Base-by-base conservation (phyloP, 208 protist genomes). In the Leishmania mexicana region DNA sequence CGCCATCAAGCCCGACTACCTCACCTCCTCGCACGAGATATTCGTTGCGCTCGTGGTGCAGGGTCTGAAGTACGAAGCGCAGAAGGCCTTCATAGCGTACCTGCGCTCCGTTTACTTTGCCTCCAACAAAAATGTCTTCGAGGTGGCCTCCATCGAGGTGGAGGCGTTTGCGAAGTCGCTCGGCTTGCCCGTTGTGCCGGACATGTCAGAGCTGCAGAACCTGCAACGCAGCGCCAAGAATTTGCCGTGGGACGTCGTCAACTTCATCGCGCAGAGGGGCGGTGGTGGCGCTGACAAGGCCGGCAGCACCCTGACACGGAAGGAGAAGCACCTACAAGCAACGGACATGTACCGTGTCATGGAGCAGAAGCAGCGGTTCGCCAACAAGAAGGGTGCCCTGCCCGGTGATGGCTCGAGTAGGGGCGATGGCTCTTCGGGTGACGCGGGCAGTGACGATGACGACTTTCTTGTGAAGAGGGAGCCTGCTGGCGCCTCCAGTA, bases 1-100 rank as follows among this genome's bases (percentile, higher is more conserved):
- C 54, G 90, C 95, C 6, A 84, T 98, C 70, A 94, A 98, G 84
- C 93, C 93, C 0, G 83, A 85, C 67, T 83, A 97, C 72, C 83
- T 94, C 40, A 84, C 94, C 17, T 90, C 88, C 35, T 93, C 94
- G 21, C 94, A 96, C 31, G 89, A 97, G 76, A 93, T 99, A 68
- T 94, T 99, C 74, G 92, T 94, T 2, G 90, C 95, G 21, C 87
- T 99, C 17, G 90, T 99, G 13, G 90, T 99, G 58, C 93, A 99
- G 42, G 97, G 98, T 0, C 88, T 99, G 31, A 99, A 99, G 92
- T 97, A 99, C 86, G 95, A 99, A 60, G 99, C 99, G 17, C 98
- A 99, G 87, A 99, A 99, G 91, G 97, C 96, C 11, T 98, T 99
- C 84, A 96, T 99, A 49, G 97, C 98, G 13, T 99, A 99, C 89